Evolutionary conservation across 2,329 filamentous ascomycete genomes (phyloP), one percentile per base, ranked within the genome.

Genomic region (Pestalotiopsis fici): DNA sequence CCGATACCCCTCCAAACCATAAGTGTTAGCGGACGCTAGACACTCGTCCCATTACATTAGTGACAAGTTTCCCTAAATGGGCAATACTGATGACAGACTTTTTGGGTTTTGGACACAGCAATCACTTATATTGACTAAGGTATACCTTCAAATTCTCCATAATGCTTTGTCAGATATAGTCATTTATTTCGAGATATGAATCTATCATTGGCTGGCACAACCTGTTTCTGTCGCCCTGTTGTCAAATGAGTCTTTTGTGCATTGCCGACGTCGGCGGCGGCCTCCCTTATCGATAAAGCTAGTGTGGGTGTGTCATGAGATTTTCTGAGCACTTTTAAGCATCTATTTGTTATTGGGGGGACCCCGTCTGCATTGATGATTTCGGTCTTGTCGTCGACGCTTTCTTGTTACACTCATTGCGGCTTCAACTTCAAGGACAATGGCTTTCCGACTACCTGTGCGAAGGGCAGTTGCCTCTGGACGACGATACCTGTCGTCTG

Each of bases 391-490:
- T 23, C 37, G 35, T 9, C 13, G 39, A 21, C 21, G 39, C 11
- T 28, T 27, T 13, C 39, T 18, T 15, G 25, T 15, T n/a, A 23
- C 23, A 57, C 54, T 54, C 50, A 39, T 59, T 64, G 62, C 62
- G 23, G n/a, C 2, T 37, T 25, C 27, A 47, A 35, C 7, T 28
- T 31, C 59, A 21, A 31, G 39, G 25, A 61, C n/a, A 39, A 77
- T 78, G 75, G 72, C 74, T 61, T 67, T 74, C 65, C 72, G 74
- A 70, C 64, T 76, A 37, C 66, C 71, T 35, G 62, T 68, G 39
- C 74, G 73, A 57, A 60, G 69, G 56, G 65, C 71, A 21, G 67
- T 72, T 12, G 68, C 69, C 18, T 54, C 70, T 59, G 66, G 73
- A 63, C 59, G 69, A 23, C 71, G 74, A 62, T 65, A 68, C 43